Percentiles rank a stretch among this genome's conserved stretches.
Conservation (phyloP, 495 filamentous ascomycete genomes). For the Aspergillus affinis region DNA sequence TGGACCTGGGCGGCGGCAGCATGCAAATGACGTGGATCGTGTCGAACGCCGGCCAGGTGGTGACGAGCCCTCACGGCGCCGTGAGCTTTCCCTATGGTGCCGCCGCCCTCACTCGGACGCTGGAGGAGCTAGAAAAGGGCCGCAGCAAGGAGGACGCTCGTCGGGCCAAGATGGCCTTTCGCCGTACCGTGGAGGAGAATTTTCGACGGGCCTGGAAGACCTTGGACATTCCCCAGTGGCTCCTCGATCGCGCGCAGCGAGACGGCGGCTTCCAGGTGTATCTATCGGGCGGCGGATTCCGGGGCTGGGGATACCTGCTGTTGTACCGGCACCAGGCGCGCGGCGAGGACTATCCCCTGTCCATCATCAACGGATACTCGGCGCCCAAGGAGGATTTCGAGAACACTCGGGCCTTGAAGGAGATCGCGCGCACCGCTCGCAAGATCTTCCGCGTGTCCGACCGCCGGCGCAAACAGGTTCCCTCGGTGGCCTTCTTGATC, state of each 20-base stretch:
- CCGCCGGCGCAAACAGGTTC: constrained; percentile 75
- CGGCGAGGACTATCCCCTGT: constrained; percentile 76
- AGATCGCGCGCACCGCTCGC: constrained; percentile 41
- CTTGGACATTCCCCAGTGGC: constrained; percentile 53
- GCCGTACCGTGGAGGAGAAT: constrained; percentile 54
- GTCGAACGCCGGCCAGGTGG: constrained; percentile 50
- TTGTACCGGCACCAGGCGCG: constrained; percentile 59
- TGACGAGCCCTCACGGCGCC: constrained; percentile 47
- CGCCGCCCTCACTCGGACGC: constrained; percentile 66
- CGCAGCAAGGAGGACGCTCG: constrained; percentile 29
- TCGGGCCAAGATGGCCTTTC: constrained; percentile 40
- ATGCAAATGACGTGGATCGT: constrained; percentile 87
- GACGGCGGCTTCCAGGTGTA: constrained; percentile 65
- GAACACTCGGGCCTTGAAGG: constrained; percentile 57
- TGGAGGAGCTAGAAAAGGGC: constrained; percentile 48
- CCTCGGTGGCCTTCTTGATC: constrained; percentile 78
- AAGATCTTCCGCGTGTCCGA: constrained; percentile 80
- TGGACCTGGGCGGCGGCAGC: constrained; percentile 89
- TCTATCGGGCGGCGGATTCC: constrained; percentile 86
- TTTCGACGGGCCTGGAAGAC: constrained; percentile 62
- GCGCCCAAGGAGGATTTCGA: constrained; percentile 61
- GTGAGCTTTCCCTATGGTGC: constrained; percentile 81
- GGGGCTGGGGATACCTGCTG: constrained; percentile 85
- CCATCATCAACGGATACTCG: constrained; percentile 78
- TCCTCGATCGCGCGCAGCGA: constrained; percentile 41